Base-by-base conservation (phyloP, 2,329 filamentous ascomycete genomes). In the Capronia coronata region DNA sequence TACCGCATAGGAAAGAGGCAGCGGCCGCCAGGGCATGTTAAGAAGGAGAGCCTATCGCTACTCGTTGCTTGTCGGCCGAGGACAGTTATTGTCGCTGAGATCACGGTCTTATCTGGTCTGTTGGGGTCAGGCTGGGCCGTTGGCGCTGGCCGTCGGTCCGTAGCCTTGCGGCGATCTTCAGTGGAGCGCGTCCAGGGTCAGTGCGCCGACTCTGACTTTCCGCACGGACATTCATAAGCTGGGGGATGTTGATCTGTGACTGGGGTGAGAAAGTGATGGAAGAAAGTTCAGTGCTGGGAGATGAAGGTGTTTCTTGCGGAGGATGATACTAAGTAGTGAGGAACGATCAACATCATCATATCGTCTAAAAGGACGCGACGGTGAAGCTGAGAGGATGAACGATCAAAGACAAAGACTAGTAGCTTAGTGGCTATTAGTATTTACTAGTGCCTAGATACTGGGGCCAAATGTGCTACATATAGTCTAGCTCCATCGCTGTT, bases 1-100 rank as follows among this genome's bases (percentile, higher is more conserved):
- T 69, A 98, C 87, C 62, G 91, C 94, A 75, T 97, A 98, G 66
- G 90, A 93, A 75, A 98, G 96, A 70, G 90, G 87, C 69, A 98
- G 80, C 64, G 93, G 91, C 79, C 87, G 84, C 93, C 93, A 98
- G 79, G 90, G 87, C 90, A 95, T 95, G 71, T 48, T 58, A 42
- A n/a, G n/a, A n/a, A n/a, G 40, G 25, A 30, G 40, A 32, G 25
- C 14, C 39, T n/a, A n/a, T n/a, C n/a, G n/a, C n/a, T n/a, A n/a
- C n/a, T n/a, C n/a, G n/a, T n/a, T n/a, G n/a, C n/a, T n/a, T n/a
- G n/a, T n/a, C n/a, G n/a, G n/a, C n/a, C n/a, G n/a, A n/a, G n/a
- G n/a, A n/a, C n/a, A 11, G 34, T 29, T 44, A 37, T 22, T 32
- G 35, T 27, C 16, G 46, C 47, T 46, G 44, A 41, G 22, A 38